Percentiles rank a stretch among this genome's conserved stretches.
Evolutionary conservation across 768 basidiomycete genomes (phyloP).

Genomic region (Gymnopilus dilepis): DNA sequence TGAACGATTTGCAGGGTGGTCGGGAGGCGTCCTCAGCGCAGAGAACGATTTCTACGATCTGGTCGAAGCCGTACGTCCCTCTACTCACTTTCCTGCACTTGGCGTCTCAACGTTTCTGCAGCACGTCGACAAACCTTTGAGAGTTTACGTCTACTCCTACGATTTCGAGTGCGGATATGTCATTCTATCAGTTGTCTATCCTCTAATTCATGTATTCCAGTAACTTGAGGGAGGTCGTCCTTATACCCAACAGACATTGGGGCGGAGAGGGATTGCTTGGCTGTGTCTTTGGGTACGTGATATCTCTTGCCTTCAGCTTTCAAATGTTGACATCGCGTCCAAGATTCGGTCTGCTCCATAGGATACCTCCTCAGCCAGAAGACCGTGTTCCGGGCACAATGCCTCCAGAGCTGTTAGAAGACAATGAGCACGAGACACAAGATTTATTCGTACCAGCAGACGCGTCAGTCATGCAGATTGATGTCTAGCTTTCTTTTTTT

Average conservation of each 20-base stretch:
- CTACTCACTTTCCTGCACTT: neutral
- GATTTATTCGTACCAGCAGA: conserved; percentile 80
- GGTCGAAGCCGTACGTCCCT: conserved; percentile 80
- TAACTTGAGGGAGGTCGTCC: conserved; percentile 88
- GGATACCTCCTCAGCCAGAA: conserved; percentile 81
- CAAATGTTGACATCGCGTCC: conserved; percentile 9
- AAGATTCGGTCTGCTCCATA: conserved; percentile 90
- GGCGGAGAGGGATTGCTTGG: conserved; percentile 95
- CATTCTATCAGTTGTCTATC: neutral
- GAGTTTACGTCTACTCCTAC: conserved; percentile 95
- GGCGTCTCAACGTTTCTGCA: conserved; percentile 34
- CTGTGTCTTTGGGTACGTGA: conserved; percentile 88
- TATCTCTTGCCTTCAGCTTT: neutral
- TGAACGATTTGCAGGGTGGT: conserved; percentile 81
- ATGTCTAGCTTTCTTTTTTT: conserved; percentile 27
- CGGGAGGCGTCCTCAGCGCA: conserved; percentile 87
- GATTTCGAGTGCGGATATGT: conserved; percentile 96
- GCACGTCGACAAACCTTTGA: conserved; percentile 93
- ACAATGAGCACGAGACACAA: conserved; percentile 63
- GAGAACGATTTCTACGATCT: conserved; percentile 98
- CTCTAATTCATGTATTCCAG: conserved; percentile 43
- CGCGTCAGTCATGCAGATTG: conserved; percentile 37
- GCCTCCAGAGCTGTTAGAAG: conserved; percentile 58
- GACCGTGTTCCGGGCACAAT: conserved; percentile 60
- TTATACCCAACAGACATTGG: conserved; percentile 97